A percentile compares a stretch with the other conserved stretches of the same genome.
These are phyloP conservation scores for Tetrapyrgos nigripes DNA, from an alignment of 1,284 basidiomycete genomes.

Conservation along the genomic window DNA sequence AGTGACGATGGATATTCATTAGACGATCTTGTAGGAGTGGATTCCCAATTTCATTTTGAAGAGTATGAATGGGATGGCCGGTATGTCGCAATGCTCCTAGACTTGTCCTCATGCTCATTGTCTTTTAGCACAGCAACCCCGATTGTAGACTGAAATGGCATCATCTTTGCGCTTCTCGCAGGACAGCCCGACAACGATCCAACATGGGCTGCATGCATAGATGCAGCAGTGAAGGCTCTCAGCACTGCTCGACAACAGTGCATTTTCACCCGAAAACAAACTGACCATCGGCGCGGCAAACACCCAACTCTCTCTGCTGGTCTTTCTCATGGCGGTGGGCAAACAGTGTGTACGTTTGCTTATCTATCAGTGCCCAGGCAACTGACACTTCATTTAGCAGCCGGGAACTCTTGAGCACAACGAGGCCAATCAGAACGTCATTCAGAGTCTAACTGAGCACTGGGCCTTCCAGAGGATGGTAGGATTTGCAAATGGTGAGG, in stretches of 20 bases:
- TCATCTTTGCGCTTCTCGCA: neutral
- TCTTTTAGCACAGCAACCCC: neutral
- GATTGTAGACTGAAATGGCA: neutral
- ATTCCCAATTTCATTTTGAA: neutral
- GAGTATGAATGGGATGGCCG: neutral
- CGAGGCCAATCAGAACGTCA: neutral
- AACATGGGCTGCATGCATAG: neutral
- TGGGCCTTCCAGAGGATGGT: neutral
- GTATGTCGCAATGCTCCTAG: neutral
- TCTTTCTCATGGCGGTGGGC: neutral
- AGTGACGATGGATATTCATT: neutral
- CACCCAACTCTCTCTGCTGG: neutral
- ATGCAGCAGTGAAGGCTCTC: neutral
- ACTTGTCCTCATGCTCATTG: neutral
- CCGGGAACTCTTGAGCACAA: neutral
- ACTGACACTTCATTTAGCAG: neutral
- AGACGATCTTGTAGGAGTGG: neutral
- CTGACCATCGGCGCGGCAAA: neutral
- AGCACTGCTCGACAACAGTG: neutral
- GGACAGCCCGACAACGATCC: neutral
- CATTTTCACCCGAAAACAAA: neutral
- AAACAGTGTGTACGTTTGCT: neutral
- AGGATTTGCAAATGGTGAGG: neutral
- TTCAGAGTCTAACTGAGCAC: neutral
- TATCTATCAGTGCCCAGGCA: too few relatives aligned